phyloP scores from a whole-genome alignment of 768 basidiomycete genomes.

The Fistulinella prunicolor region DNA sequence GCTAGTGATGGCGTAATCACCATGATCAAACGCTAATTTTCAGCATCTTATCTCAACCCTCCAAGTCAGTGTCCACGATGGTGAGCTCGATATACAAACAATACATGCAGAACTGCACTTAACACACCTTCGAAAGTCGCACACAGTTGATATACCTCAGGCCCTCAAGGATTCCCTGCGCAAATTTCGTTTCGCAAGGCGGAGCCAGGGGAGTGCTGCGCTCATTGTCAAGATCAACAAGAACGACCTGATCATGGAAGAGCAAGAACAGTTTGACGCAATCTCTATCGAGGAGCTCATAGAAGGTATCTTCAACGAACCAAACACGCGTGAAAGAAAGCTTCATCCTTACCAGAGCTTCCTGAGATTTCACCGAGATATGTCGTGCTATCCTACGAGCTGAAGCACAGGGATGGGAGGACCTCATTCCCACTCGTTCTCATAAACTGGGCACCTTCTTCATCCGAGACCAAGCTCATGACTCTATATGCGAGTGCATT shows the following conservation, averaged over 20 bases:
- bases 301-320: constrained; percentile 54
- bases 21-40: no score
- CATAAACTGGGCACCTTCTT: constrained; percentile 83
- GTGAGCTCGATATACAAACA: constrained; percentile 14
- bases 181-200: constrained; percentile 77
- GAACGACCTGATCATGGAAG: constrained; percentile 73
- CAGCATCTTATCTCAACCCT: no score
- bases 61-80: no score
- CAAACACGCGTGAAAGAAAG: background rate
- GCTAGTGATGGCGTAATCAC: no score
- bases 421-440: constrained; percentile 83
- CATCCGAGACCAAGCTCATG: constrained; percentile 70
- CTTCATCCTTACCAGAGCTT: constrained; percentile 51
- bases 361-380: constrained; percentile 87
- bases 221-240: constrained; percentile 92
- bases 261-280: constrained; percentile 74
- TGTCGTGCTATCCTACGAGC: constrained; percentile 79
- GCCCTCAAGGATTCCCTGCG: constrained; percentile 73
- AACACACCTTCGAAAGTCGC: constrained; percentile 13
- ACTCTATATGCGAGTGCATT: constrained; percentile 85
- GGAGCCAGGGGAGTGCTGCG: constrained; percentile 66
- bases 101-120: background rate
- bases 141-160: constrained; percentile 87
- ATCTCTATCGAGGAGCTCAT: constrained; percentile 80
- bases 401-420: constrained; percentile 76